These are phyloP conservation scores for Exophiala oligosperma DNA, from an alignment of 2,329 filamentous ascomycete species.

Conservation along the genomic window DNA sequence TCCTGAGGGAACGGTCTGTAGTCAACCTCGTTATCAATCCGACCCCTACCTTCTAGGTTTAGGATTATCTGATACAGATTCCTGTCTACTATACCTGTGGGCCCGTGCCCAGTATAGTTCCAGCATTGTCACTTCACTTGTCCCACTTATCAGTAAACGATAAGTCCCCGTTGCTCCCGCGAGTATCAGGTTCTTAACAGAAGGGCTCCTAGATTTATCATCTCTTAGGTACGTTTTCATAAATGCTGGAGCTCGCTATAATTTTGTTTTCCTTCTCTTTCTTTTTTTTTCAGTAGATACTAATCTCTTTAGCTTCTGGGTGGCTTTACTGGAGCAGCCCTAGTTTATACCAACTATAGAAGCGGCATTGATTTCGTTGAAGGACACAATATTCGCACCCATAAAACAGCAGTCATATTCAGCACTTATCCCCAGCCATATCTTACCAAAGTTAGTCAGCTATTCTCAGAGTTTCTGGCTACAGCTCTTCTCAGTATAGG, in stretches of 20 bases:
- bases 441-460: neutral
- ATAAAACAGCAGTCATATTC: constrained; percentile 1
- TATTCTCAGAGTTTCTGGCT: constrained; percentile 1
- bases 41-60: too few species aligned
- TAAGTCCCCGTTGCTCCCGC: too few species aligned
- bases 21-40: too few species aligned
- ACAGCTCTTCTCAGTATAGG: neutral
- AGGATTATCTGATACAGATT: too few species aligned
- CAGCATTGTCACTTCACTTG: too few species aligned
- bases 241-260: too few species aligned
- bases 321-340: neutral
- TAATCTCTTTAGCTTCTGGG: neutral
- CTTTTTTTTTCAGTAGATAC: neutral
- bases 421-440: constrained; percentile 3
- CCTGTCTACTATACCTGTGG: too few species aligned
- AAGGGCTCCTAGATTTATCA: neutral
- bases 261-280: neutral
- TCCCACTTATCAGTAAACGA: too few species aligned
- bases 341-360: constrained; percentile 2
- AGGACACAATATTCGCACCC: constrained; percentile 1
- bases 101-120: too few species aligned
- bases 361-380: neutral
- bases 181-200: too few species aligned
- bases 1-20: too few species aligned
- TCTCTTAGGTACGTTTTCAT: neutral